Percentiles rank a stretch among this genome's conserved stretches.
These are phyloP conservation scores for Colletotrichum agaves DNA, from an alignment of 2,329 filamentous ascomycete genomes.

Conservation along the genomic window DNA sequence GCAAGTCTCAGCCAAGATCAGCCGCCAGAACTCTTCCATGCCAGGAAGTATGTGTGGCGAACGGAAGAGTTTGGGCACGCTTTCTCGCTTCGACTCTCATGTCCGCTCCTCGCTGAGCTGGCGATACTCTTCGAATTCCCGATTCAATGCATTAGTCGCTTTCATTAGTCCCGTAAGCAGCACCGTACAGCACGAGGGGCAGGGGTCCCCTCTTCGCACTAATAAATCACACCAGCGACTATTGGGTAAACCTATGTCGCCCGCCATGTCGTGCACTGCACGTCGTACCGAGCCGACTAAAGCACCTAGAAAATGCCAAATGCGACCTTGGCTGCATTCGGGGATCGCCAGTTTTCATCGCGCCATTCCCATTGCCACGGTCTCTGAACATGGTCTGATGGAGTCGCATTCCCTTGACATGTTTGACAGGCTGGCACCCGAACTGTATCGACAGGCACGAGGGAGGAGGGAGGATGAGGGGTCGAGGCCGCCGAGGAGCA, in stretches of 20 bases:
- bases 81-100: neutral
- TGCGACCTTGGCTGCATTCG: constrained; percentile 12
- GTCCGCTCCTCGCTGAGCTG: neutral
- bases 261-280: neutral
- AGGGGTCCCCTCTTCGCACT: neutral
- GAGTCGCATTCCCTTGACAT: neutral
- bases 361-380: neutral
- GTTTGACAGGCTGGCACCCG: neutral
- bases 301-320: constrained; percentile 3
- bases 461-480: too few relatives aligned
- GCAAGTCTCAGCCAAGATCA: neutral
- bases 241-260: neutral
- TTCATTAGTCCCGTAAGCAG: neutral
- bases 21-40: neutral
- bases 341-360: neutral
- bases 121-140: neutral
- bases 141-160: neutral
- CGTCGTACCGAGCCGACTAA: constrained; percentile 13
- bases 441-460: neutral
- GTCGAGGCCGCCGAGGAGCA: too few relatives aligned
- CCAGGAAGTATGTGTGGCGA: too few relatives aligned
- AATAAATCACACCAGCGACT: neutral
- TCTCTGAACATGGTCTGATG: neutral
- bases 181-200: neutral
- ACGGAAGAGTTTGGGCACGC: neutral